Conservation (phyloP, 2,329 filamentous ascomycete species). For the Chrysoporthe puriensis region DNA sequence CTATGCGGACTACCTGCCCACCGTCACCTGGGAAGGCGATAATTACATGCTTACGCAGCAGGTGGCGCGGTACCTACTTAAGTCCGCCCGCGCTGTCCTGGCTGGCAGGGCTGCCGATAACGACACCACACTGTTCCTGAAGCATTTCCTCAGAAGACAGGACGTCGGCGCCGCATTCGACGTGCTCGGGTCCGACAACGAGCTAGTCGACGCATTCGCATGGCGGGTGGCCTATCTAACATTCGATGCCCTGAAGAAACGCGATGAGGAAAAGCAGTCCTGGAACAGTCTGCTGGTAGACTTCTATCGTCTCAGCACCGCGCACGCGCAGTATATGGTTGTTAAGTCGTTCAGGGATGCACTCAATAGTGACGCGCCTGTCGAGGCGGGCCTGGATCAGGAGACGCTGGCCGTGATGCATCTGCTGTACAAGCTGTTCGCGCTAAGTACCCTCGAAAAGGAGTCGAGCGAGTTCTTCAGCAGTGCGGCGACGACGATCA, state of each 20-base stretch:
- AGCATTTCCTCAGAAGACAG: conserved; percentile 64
- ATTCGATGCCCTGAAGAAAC: conserved; percentile 74
- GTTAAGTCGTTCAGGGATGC: conserved; percentile 71
- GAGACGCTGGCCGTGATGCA: conserved; percentile 63
- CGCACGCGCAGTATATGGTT: conserved; percentile 76
- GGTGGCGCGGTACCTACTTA: conserved; percentile 76
- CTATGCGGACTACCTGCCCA: conserved; percentile 78
- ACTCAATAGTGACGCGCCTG: conserved; percentile 48
- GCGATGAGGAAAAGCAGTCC: conserved; percentile 73
- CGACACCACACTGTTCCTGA: conserved; percentile 70
- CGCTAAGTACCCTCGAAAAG: conserved; percentile 64
- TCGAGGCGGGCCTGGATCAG: conserved; percentile 55
- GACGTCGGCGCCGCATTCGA: conserved; percentile 77
- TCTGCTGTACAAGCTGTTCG: conserved; percentile 83
- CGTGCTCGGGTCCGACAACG: conserved; percentile 69
- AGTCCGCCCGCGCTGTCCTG: conserved; percentile 73
- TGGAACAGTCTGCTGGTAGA: conserved; percentile 80
- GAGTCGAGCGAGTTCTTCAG: conserved; percentile 76
- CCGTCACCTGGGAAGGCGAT: conserved; percentile 74
- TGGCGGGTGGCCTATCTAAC: conserved; percentile 76
- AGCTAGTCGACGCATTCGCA: conserved; percentile 74
- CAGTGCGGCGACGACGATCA: conserved; percentile 68
- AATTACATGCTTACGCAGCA: conserved; percentile 85
- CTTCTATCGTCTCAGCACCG: conserved; percentile 76
- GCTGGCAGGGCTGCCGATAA: conserved; percentile 62